phyloP scores from a whole-genome alignment of 768 basidiomycete species.

The Hygrophorus russula region DNA sequence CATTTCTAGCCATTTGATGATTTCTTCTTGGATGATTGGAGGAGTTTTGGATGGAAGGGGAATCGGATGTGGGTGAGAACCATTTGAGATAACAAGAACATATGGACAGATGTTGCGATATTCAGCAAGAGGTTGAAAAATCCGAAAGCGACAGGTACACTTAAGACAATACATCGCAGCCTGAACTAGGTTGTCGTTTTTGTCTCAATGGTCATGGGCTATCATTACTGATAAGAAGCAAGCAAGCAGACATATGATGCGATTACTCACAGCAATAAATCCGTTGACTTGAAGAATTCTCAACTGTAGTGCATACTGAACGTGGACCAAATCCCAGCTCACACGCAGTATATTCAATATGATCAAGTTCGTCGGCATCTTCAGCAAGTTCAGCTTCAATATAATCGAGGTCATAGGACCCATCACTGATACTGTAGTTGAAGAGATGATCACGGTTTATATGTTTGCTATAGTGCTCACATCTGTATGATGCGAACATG shows the following conservation, averaged over 20 bases:
- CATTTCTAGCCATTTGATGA: conserved; percentile 7
- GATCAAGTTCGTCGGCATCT: conserved; percentile 11
- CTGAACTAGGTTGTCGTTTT: conserved; percentile 6
- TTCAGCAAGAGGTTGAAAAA: conserved; percentile 9
- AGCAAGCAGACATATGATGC: neutral
- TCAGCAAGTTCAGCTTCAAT: conserved; percentile 11
- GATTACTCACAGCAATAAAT: conserved; percentile 11
- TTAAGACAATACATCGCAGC: conserved; percentile 5
- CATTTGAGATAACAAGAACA: conserved; percentile 6
- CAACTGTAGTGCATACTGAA: conserved; percentile 9
- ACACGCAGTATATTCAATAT: conserved; percentile 12
- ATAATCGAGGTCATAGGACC: conserved; percentile 13
- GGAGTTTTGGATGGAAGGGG: conserved; percentile 15
- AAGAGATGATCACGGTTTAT: neutral
- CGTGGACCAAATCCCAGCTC: conserved; percentile 9
- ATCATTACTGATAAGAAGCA: too few species aligned
- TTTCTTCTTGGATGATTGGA: neutral
- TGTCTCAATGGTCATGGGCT: conserved; percentile 10
- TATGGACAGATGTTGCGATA: conserved; percentile 8
- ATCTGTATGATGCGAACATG: neutral
- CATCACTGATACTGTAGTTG: conserved; percentile 5
- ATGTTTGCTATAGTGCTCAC: conserved; percentile 3
- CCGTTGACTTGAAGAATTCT: conserved; percentile 10
- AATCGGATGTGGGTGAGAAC: conserved; percentile 13
- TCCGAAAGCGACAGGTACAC: conserved; percentile 6